Evolutionary conservation across 2,329 filamentous ascomycete species (phyloP).

Genomic region (Aspergillus aculeatus): DNA sequence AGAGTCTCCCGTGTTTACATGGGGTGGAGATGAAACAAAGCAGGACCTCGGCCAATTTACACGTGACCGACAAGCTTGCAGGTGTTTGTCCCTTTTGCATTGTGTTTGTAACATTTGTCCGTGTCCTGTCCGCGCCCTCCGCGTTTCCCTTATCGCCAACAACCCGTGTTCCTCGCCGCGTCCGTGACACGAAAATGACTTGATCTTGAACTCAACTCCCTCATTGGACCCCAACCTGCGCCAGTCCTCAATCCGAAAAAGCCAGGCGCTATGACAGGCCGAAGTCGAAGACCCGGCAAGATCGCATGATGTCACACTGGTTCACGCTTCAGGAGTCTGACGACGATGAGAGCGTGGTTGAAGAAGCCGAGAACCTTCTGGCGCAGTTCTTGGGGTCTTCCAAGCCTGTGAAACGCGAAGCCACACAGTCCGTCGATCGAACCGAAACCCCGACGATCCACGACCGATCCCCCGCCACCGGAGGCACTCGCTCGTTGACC

Average conservation of each 20-base stretch:
- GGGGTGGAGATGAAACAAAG: too few species aligned
- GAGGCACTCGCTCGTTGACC: background rate
- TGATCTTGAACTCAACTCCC: background rate
- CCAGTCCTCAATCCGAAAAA: background rate
- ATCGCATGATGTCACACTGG: conserved; percentile 1
- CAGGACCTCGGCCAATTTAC: background rate
- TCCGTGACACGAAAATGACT: background rate
- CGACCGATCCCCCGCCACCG: background rate
- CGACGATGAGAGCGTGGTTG: conserved; percentile 15
- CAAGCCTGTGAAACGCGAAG: background rate
- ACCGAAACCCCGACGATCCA: background rate
- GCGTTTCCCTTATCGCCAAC: background rate
- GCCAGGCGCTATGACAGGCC: background rate
- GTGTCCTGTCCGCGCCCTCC: background rate
- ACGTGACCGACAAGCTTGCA: background rate
- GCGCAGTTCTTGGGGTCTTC: conserved; percentile 27
- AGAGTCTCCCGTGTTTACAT: too few species aligned
- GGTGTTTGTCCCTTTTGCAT: background rate
- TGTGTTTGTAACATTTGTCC: too few species aligned
- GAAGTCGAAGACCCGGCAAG: background rate
- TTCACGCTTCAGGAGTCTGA: conserved; percentile 16
- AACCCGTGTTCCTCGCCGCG: background rate
- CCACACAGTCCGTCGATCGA: background rate
- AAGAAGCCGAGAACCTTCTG: conserved; percentile 26
- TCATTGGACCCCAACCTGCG: background rate